These are phyloP conservation scores for Eleusine coracana DNA, from an alignment of 176 grass and related monocot species.

Conservation along the genomic window DNA sequence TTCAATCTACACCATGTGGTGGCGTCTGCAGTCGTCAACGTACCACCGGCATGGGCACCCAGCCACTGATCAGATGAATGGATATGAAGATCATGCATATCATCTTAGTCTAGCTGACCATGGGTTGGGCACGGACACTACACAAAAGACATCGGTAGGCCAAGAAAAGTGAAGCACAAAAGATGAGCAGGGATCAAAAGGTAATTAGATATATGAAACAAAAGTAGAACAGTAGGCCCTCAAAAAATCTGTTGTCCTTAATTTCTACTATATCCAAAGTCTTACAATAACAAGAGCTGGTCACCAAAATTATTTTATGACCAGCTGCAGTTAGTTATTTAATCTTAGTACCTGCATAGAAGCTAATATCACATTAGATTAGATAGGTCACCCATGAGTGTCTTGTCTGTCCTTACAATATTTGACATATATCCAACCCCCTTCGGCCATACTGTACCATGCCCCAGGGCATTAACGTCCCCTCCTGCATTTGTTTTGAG, in stretches of 20 bases:
- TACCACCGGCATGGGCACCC: slow-evolving; percentile 39
- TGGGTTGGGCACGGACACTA: slow-evolving; percentile 10
- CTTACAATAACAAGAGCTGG: background rate
- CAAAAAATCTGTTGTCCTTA: background rate
- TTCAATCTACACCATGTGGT: slow-evolving; percentile 36
- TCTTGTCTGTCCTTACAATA: slow-evolving; percentile 26
- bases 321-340: slow-evolving; percentile 3
- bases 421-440: slow-evolving; percentile 24
- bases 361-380: slow-evolving; percentile 25
- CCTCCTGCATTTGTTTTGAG: background rate
- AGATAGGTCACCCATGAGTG: background rate
- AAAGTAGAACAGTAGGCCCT: background rate
- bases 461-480: background rate
- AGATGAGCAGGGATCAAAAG: background rate
- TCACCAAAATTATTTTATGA: slow-evolving; percentile 27
- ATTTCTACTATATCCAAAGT: background rate
- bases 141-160: slow-evolving; percentile 11
- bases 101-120: slow-evolving; percentile 1
- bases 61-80: slow-evolving; percentile 14
- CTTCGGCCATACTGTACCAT: background rate
- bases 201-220: background rate
- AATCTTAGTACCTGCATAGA: background rate
- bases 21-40: slow-evolving; percentile 13
- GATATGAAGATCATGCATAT: slow-evolving; percentile 19
- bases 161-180: slow-evolving; percentile 9